Evolutionary conservation across 1,284 basidiomycete genomes (phyloP), one percentile per base, ranked within the genome.

Genomic region (Tremellales sp.): DNA sequence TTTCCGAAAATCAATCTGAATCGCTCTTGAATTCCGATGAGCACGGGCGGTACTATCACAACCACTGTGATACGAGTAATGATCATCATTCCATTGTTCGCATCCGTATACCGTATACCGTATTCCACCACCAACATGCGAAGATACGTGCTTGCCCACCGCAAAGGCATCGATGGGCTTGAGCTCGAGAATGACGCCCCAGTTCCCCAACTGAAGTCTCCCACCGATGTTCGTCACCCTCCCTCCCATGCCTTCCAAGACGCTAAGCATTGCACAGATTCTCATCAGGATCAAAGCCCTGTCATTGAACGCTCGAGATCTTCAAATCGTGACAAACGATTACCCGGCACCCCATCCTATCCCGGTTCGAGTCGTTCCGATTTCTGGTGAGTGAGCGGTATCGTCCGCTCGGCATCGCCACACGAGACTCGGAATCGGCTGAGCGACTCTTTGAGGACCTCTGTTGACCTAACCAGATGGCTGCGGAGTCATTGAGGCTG

Each of bases 221-320:
- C 62, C 1, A 65, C 60, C 3, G 60, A 64, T 43, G 62, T 60
- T 29, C 45, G 58, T 42, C 6, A 39, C 33, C 4, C 10, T n/a
- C 10, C 29, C 8, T n/a, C 29, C 29, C 29, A 10, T 33, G 8
- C 29, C 8, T 33, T 33, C 29, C 29, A n/a, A 33, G 29, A 10
- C 29, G 8, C n/a, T n/a, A 11, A 8, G 22, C 19, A 3, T 10
- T n/a, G n/a, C n/a, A 13, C 39, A 65, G 58, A 67, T 72, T 39
- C 56, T 57, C 3, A 56, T 72, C 52, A 59, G 60, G 46, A 70
- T 76, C 53, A 65, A 70, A 40, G 69, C 66, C 13, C 60, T 73
- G 42, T 70, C 70, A 12, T 59, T 77, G 41, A 76, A 76, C 59
- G 75, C 65, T 2, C 46, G 71, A 23, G 71, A 73, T 51, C 36